Conservation (phyloP, 495 filamentous ascomycete species). For the Podospora conica region DNA sequence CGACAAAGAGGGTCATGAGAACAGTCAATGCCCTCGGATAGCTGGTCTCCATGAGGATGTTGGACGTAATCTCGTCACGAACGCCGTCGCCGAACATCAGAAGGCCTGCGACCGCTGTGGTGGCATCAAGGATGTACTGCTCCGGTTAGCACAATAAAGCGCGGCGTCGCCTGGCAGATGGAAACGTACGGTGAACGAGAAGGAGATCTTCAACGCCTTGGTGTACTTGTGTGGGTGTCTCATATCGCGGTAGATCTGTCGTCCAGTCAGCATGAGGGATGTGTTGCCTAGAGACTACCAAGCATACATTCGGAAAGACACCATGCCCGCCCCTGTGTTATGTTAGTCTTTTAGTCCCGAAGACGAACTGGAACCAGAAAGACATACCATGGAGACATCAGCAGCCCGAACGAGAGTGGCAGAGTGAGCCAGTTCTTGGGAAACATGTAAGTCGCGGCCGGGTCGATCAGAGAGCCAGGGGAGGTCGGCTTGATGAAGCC, state of each 20-base stretch:
- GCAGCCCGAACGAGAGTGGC: slow-evolving; percentile 86
- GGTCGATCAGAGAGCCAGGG: slow-evolving; percentile 79
- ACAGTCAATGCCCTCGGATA: slow-evolving; percentile 72
- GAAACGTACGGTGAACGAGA: slow-evolving; percentile 73
- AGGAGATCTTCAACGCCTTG: slow-evolving; percentile 71
- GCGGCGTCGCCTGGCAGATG: not conserved
- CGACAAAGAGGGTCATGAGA: slow-evolving; percentile 76
- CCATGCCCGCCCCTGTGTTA: slow-evolving; percentile 64
- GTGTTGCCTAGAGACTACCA: not conserved
- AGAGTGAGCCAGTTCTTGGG: slow-evolving; percentile 82
- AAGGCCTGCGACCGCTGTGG: slow-evolving; percentile 74
- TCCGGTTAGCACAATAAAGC: not conserved
- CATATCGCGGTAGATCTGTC: slow-evolving; percentile 90
- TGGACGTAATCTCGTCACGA: slow-evolving; percentile 83
- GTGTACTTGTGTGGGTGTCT: slow-evolving; percentile 83
- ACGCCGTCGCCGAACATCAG: slow-evolving; percentile 91
- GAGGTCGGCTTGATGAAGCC: slow-evolving; percentile 72
- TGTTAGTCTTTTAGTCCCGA: slow-evolving; percentile 1
- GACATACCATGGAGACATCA: slow-evolving; percentile 82
- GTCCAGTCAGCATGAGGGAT: not conserved
- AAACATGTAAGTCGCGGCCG: slow-evolving; percentile 72
- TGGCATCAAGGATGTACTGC: slow-evolving; percentile 70
- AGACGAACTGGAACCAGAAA: not conserved
- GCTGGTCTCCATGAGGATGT: slow-evolving; percentile 63
- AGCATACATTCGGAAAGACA: slow-evolving; percentile 75